Base-by-base conservation (phyloP, 345 rosid species). In the Lumnitzera littorea region DNA sequence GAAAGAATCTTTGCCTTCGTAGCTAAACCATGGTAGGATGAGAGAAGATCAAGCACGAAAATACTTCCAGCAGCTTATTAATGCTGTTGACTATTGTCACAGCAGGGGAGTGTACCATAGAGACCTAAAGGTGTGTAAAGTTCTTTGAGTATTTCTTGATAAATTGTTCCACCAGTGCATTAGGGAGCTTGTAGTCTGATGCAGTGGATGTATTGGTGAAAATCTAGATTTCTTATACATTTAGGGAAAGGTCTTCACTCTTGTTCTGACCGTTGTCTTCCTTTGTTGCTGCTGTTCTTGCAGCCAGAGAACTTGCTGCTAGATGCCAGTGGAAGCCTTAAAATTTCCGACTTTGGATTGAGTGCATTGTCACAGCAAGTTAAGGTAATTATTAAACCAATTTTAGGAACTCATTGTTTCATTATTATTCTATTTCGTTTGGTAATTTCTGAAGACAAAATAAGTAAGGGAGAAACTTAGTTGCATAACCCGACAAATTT, bases 101-200 rank as follows among this genome's bases (percentile, higher is more conserved):
- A 94, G 97, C 64, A 80, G 99, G 78, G 99, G 97, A 64, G 99
- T 94, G 53, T 94, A 80, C 74, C 99, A 94, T 62, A 84, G 99
- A 78, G 97, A 94, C 67, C 88, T 94, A 29, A 94, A 94, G 96
- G 99, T 92, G 68, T 56, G 53, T 46, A n/a, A 62, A 41, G 23
- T 20, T 27, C 65, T 63, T 2, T n/a, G 10, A 27, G 20, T 20
- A 20, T n/a, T 2, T 15, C 27, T 43, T 25, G 31, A 48, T 64
- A 36, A 36, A 36, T 36, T 36, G 36, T 36, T 5, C 43, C 43
- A 5, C 11, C 43, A 36, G 43, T 7, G 43, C 43, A 36, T 36
- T 36, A 7, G 5, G 43, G 43, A 36, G 43, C 43, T 36, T 9
- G 11, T 36, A 36, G 43, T 36, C 7, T 36, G 9, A 36, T 7